Evolutionary conservation across 768 basidiomycete species (phyloP).

Genomic region (Pleurotus giganteus): DNA sequence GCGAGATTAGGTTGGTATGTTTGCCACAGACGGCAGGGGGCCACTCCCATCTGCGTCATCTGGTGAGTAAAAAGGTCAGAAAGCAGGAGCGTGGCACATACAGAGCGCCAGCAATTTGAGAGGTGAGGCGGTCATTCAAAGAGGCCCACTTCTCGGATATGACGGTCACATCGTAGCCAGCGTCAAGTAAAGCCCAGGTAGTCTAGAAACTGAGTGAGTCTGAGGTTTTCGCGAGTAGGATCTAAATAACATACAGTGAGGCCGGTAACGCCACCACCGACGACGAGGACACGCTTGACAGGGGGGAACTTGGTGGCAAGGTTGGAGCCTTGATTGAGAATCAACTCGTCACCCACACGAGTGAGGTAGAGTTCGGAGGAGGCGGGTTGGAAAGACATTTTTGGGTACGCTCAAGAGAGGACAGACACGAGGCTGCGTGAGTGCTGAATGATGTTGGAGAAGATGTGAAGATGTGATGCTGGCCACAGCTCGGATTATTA

Average conservation of each 20-base stretch:
- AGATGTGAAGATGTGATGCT: too few relatives aligned
- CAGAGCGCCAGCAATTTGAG: slow-evolving; percentile 25
- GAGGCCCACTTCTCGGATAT: slow-evolving; percentile 22
- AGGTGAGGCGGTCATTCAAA: slow-evolving; percentile 16
- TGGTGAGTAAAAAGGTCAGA: too few relatives aligned
- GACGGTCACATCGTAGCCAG: slow-evolving; percentile 32
- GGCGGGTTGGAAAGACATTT: not conserved
- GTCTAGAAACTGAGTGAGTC: slow-evolving; percentile 13
- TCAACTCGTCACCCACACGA: not conserved
- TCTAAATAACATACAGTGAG: not conserved
- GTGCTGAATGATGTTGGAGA: too few relatives aligned
- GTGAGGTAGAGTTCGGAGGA: not conserved
- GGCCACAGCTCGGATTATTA: too few relatives aligned
- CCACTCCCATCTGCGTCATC: slow-evolving; percentile 29
- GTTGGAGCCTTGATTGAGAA: not conserved
- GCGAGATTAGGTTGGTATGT: slow-evolving; percentile 32
- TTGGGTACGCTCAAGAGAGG: too few relatives aligned
- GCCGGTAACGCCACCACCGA: not conserved
- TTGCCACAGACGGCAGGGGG: slow-evolving; percentile 38
- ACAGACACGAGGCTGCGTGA: too few relatives aligned
- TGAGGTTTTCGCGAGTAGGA: too few relatives aligned
- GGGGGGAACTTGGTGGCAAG: not conserved
- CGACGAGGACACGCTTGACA: not conserved
- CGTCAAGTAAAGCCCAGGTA: slow-evolving; percentile 32
- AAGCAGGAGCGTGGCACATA: too few relatives aligned